Evolutionary conservation across 768 basidiomycete genomes (phyloP).

Genomic region (Macrolepiota fuliginosa): DNA sequence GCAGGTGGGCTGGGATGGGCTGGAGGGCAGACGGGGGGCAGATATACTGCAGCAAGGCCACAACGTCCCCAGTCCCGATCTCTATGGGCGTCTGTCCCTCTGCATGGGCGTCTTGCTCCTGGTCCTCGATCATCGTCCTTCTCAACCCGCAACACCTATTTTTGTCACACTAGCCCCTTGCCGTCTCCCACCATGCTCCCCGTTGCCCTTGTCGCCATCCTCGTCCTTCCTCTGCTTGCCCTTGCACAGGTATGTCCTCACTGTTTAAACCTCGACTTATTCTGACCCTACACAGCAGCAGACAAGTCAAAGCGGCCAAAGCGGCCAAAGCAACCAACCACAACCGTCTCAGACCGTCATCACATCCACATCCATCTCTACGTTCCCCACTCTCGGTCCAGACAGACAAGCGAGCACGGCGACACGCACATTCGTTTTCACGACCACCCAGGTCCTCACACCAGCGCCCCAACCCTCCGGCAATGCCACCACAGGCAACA

Average conservation of each 20-base stretch:
- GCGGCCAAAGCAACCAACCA: not conserved
- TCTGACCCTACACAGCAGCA: constrained; percentile 1
- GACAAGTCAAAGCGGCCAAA: not conserved
- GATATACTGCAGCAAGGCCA: constrained; percentile 56
- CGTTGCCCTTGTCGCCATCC: constrained; percentile 28
- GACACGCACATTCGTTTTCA: constrained; percentile 39
- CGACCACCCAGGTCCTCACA: constrained; percentile 43
- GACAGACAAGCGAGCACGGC: constrained; percentile 39
- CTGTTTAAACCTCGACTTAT: not conserved
- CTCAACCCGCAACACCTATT: constrained; percentile 24
- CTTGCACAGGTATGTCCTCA: constrained; percentile 38
- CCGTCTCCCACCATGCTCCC: constrained; percentile 28
- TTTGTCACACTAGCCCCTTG: constrained; percentile 21
- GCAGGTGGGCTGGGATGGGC: constrained; percentile 53
- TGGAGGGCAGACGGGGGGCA: constrained; percentile 41
- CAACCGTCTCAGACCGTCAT: constrained; percentile 28
- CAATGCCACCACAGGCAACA: constrained; percentile 16
- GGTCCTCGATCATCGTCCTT: constrained; percentile 13
- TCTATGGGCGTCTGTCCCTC: not conserved
- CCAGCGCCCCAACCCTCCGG: constrained; percentile 32
- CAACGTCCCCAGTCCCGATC: constrained; percentile 37
- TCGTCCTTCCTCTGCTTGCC: constrained; percentile 38
- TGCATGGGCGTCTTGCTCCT: not conserved
- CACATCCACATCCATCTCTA: constrained; percentile 39
- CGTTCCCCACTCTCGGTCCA: constrained; percentile 33